Percentiles rank a stretch among this genome's conserved stretches.
Evolutionary conservation across 2,329 filamentous ascomycete species (phyloP).

Genomic region (Ramichloridium luteum): DNA sequence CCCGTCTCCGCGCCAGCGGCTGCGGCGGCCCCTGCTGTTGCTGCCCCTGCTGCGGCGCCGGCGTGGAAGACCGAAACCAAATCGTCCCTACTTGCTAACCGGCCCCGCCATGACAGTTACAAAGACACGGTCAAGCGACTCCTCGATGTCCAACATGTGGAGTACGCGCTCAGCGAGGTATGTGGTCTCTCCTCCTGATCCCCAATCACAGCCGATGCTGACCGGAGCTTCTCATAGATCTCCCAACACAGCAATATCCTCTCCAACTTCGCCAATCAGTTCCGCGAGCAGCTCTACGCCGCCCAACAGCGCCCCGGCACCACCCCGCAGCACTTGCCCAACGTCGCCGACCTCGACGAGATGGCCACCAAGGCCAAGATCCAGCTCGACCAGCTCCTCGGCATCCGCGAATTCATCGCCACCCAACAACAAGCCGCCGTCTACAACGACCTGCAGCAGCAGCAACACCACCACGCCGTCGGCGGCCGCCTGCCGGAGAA

Average conservation of each 20-base stretch:
- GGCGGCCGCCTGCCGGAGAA: constrained; percentile 29
- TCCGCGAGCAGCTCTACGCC: constrained; percentile 39
- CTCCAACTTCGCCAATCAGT: constrained; percentile 38
- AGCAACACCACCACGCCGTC: constrained; percentile 24
- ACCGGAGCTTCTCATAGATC: constrained; percentile 26
- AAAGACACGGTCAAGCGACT: constrained; percentile 49
- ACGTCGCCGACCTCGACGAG: constrained; percentile 39
- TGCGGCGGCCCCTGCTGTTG: too few species aligned
- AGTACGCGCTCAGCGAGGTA: constrained; percentile 39
- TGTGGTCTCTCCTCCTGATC: too few species aligned
- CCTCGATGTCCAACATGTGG: constrained; percentile 50
- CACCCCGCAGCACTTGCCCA: constrained; percentile 37
- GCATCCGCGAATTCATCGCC: constrained; percentile 48
- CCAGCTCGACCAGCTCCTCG: constrained; percentile 39
- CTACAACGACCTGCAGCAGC: constrained; percentile 43
- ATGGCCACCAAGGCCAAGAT: constrained; percentile 37
- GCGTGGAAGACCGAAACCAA: constrained; percentile 28
- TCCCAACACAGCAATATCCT: constrained; percentile 32
- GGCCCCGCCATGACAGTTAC: constrained; percentile 26
- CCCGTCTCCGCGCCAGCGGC: too few species aligned
- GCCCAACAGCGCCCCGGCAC: constrained; percentile 35
- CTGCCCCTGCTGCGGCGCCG: constrained; percentile 25
- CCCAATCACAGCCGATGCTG: neutral
- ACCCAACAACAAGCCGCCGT: constrained; percentile 42
- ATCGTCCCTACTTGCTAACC: too few species aligned